Evolutionary conservation across 805 yeast species (phyloP).

Genomic region (Ogataea dorogensis): DNA sequence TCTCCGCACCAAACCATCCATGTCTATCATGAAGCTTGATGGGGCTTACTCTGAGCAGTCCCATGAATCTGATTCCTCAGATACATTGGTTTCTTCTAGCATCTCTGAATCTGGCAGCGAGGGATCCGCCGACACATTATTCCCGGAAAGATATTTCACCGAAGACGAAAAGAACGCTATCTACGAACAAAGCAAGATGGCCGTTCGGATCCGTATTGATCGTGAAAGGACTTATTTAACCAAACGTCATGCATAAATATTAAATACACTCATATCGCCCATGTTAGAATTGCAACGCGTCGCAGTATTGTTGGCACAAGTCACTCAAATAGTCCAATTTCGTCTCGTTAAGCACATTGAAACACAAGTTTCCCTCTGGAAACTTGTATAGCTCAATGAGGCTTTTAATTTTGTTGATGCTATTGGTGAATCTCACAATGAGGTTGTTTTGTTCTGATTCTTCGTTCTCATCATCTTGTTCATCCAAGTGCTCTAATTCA

Average conservation of each 20-base stretch:
- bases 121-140: slow-evolving; percentile 6
- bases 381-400: slow-evolving; percentile 34
- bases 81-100: slow-evolving; percentile 16
- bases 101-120: slow-evolving; percentile 12
- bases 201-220: slow-evolving; percentile 36
- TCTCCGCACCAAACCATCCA: slow-evolving; percentile 25
- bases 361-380: slow-evolving; percentile 37
- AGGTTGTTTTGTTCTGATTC: slow-evolving; percentile 25
- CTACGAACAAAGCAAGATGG: slow-evolving; percentile 34
- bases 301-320: slow-evolving; percentile 40
- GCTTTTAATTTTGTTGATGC: slow-evolving; percentile 34
- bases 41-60: slow-evolving; percentile 10
- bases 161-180: slow-evolving; percentile 27
- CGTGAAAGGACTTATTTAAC: slow-evolving; percentile 27
- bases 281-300: slow-evolving; percentile 36
- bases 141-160: slow-evolving; percentile 18
- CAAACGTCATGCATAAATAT: slow-evolving; percentile 7
- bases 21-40: slow-evolving; percentile 27
- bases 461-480: slow-evolving; percentile 18
- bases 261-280: slow-evolving; percentile 1
- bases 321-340: slow-evolving; percentile 38
- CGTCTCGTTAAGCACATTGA: slow-evolving; percentile 37
- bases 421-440: slow-evolving; percentile 33
- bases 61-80: slow-evolving; percentile 16
- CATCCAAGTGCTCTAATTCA: slow-evolving; percentile 48